Evolutionary conservation across 1,284 basidiomycete genomes (phyloP).

Genomic region (Phylloporus sp.): DNA sequence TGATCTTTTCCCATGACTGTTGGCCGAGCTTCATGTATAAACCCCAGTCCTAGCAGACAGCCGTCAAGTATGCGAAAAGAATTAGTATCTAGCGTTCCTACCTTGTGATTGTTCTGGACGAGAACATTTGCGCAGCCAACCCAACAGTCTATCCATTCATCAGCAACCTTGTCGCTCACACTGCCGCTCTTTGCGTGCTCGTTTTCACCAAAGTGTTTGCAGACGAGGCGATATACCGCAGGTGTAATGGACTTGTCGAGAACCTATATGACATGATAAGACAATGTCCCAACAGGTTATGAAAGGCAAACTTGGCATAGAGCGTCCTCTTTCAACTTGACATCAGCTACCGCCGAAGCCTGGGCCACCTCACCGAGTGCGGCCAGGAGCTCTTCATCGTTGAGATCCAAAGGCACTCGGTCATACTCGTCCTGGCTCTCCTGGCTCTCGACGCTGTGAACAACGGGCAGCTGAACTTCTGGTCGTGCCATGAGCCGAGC

Average conservation of each 20-base stretch:
- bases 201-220: conserved; percentile 55
- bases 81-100: conserved; percentile 37
- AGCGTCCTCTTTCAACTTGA: conserved; percentile 49
- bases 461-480: conserved; percentile 49
- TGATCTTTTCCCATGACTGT: conserved; percentile 68
- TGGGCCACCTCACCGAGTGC: conserved; percentile 54
- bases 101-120: conserved; percentile 65
- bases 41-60: conserved; percentile 64
- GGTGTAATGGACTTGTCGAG: conserved; percentile 65
- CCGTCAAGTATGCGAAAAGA: conserved; percentile 10
- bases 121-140: conserved; percentile 75
- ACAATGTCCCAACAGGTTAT: neutral
- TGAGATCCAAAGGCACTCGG: conserved; percentile 61
- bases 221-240: conserved; percentile 69
- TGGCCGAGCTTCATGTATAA: conserved; percentile 64
- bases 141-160: conserved; percentile 80
- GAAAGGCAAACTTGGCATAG: conserved; percentile 50
- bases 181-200: conserved; percentile 41
- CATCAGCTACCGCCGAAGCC: conserved; percentile 33
- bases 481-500: conserved; percentile 63
- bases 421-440: conserved; percentile 84
- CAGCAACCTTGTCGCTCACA: conserved; percentile 43
- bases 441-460: conserved; percentile 50
- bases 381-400: conserved; percentile 66
- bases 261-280: conserved; percentile 47